phyloP scores from a whole-genome alignment of 805 yeast genomes.

The Wickerhamomyces queroliae region DNA sequence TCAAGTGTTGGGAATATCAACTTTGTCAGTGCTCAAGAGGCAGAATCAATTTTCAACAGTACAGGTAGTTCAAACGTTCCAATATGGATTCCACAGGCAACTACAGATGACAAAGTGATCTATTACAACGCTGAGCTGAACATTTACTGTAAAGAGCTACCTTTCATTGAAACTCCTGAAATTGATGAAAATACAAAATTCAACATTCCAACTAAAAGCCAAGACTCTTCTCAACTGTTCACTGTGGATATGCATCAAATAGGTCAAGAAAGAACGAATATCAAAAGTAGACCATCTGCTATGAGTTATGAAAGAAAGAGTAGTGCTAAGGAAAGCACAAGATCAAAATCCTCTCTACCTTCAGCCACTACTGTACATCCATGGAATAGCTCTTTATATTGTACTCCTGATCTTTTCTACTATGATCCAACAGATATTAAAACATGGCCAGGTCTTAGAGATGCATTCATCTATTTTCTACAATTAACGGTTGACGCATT shows the following conservation, averaged over 20 bases:
- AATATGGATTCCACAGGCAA: constrained; percentile 59
- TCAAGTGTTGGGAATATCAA: constrained; percentile 15
- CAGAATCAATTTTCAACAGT: constrained; percentile 30
- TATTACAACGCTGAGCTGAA: constrained; percentile 58
- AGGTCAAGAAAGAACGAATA: constrained; percentile 18
- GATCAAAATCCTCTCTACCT: constrained; percentile 13
- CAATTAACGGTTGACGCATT: constrained; percentile 46
- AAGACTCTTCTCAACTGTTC: constrained; percentile 9
- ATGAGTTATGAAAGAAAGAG: constrained; percentile 8
- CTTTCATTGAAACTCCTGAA: constrained; percentile 38
- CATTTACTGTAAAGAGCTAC: constrained; percentile 52
- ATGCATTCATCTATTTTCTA: constrained; percentile 40
- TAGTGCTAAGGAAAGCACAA: constrained; percentile 8
- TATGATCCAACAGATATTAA: constrained; percentile 53
- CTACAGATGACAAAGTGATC: constrained; percentile 47
- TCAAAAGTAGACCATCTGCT: constrained; percentile 15
- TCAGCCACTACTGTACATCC: constrained; percentile 19
- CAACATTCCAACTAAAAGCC: constrained; percentile 20
- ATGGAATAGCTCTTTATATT: constrained; percentile 21
- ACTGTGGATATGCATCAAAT: constrained; percentile 22
- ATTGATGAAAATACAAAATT: constrained; percentile 27
- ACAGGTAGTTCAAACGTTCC: constrained; percentile 30
- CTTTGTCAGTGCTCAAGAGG: constrained; percentile 29
- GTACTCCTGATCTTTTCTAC: constrained; percentile 43
- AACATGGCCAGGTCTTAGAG: constrained; percentile 53